Conservation (phyloP, 768 basidiomycete species). For the Podaxis mareebaensis region DNA sequence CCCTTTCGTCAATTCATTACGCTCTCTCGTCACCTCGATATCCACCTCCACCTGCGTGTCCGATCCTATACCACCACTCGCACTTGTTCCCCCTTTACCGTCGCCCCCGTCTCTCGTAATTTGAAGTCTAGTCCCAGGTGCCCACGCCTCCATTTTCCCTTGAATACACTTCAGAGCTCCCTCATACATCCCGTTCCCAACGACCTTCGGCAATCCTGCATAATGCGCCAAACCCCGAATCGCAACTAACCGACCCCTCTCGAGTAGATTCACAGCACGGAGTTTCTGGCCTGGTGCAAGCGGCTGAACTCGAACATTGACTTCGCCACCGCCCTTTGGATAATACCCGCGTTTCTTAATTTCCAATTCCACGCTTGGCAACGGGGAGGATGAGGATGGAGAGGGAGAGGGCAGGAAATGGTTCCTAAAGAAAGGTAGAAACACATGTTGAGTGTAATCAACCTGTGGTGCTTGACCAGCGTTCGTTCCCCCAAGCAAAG, state of each 20-base stretch:
- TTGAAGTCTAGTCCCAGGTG: neutral
- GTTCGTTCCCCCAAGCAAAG: constrained; percentile 72
- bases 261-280: constrained; percentile 46
- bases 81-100: constrained; percentile 1
- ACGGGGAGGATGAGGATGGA: constrained; percentile 23
- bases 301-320: constrained; percentile 45
- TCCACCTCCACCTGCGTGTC: constrained; percentile 34
- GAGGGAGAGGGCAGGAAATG: constrained; percentile 39
- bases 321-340: constrained; percentile 71
- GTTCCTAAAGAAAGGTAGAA: constrained; percentile 65
- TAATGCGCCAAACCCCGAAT: constrained; percentile 65
- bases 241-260: constrained; percentile 52
- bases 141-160: constrained; percentile 30
- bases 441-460: constrained; percentile 65
- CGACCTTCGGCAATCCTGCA: constrained; percentile 56
- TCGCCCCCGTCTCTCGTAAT: constrained; percentile 19
- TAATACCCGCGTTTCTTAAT: constrained; percentile 66
- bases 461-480: constrained; percentile 72
- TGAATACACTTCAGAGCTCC: constrained; percentile 51
- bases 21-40: constrained; percentile 43
- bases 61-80: constrained; percentile 15
- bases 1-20: constrained; percentile 47
- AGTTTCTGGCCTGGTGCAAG: constrained; percentile 40
- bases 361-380: constrained; percentile 36
- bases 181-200: constrained; percentile 57